Evolutionary conservation across 2,329 filamentous ascomycete species (phyloP).

Genomic region (Ceratocystis alfenasii): DNA sequence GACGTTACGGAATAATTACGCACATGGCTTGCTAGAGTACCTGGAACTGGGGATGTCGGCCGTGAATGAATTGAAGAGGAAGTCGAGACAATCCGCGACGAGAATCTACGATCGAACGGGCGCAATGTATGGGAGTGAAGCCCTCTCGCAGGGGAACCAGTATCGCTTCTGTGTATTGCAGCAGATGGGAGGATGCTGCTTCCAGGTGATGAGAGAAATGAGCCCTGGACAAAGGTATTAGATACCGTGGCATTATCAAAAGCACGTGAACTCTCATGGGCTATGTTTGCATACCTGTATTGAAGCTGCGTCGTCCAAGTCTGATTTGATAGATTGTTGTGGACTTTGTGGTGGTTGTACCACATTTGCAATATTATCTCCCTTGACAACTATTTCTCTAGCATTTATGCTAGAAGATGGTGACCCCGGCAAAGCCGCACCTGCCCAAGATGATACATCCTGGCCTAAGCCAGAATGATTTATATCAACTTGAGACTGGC

Average conservation of each 20-base stretch:
- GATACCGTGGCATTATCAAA: not conserved
- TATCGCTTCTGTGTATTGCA: constrained; percentile 51
- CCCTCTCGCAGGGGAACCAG: constrained; percentile 49
- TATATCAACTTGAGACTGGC: not conserved
- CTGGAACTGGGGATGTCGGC: constrained; percentile 58
- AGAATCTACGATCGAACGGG: constrained; percentile 90
- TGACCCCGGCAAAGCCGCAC: not conserved
- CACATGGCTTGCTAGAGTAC: constrained; percentile 57
- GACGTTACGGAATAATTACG: constrained; percentile 70
- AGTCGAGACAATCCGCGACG: constrained; percentile 64
- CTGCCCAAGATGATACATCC: not conserved
- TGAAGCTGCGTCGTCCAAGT: constrained; percentile 74
- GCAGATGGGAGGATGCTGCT: constrained; percentile 62
- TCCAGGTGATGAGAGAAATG: constrained; percentile 52
- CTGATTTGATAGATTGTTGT: constrained; percentile 55
- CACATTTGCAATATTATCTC: not conserved
- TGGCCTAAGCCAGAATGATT: not conserved
- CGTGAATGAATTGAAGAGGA: constrained; percentile 47
- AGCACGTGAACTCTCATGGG: constrained; percentile 26
- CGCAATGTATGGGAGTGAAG: constrained; percentile 51
- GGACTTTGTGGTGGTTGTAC: constrained; percentile 49
- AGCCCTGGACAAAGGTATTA: constrained; percentile 36
- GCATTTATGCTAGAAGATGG: not conserved
- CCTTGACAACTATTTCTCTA: not conserved
- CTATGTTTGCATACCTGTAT: constrained; percentile 48